These are phyloP conservation scores for Orbilia javanica DNA, from an alignment of 2,329 filamentous ascomycete species.

Conservation along the genomic window DNA sequence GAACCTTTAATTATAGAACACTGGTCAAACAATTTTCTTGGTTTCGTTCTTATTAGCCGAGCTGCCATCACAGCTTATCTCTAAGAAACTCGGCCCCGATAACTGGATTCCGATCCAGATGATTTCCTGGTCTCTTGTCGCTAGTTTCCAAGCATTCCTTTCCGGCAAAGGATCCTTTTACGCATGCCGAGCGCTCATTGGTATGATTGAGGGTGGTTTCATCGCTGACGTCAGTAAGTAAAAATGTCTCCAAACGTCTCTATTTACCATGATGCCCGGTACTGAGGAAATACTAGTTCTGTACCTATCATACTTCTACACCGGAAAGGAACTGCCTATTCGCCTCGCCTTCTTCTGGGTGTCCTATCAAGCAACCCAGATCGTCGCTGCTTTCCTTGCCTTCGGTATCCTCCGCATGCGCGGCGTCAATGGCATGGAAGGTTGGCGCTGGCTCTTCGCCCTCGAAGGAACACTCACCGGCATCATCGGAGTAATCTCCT, in stretches of 20 bases:
- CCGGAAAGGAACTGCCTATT: constrained; percentile 75
- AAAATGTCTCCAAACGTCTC: background rate
- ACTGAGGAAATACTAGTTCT: constrained; percentile 66
- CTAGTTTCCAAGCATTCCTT: constrained; percentile 69
- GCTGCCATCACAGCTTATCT: constrained; percentile 73
- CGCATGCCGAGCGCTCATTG: constrained; percentile 66
- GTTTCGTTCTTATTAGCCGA: constrained; percentile 71
- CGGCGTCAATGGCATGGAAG: constrained; percentile 68
- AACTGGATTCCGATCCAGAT: constrained; percentile 74
- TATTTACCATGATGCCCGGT: background rate
- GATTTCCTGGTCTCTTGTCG: constrained; percentile 71
- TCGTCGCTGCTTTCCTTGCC: constrained; percentile 71
- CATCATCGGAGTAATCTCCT: constrained; percentile 70
- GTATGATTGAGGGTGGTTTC: constrained; percentile 66
- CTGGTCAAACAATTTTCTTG: constrained; percentile 72
- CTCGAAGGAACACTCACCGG: constrained; percentile 69
- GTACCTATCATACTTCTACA: constrained; percentile 82
- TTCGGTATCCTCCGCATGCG: constrained; percentile 71
- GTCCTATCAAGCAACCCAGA: constrained; percentile 72
- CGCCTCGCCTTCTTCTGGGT: constrained; percentile 80
- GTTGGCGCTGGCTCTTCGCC: constrained; percentile 72
- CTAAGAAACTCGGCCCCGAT: constrained; percentile 72
- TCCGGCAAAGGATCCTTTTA: constrained; percentile 67
- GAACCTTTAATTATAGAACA: constrained; percentile 66
- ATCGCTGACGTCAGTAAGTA: constrained; percentile 60